Conservation (phyloP, 2,329 filamentous ascomycete species). For the Colletotrichum trifolii region DNA sequence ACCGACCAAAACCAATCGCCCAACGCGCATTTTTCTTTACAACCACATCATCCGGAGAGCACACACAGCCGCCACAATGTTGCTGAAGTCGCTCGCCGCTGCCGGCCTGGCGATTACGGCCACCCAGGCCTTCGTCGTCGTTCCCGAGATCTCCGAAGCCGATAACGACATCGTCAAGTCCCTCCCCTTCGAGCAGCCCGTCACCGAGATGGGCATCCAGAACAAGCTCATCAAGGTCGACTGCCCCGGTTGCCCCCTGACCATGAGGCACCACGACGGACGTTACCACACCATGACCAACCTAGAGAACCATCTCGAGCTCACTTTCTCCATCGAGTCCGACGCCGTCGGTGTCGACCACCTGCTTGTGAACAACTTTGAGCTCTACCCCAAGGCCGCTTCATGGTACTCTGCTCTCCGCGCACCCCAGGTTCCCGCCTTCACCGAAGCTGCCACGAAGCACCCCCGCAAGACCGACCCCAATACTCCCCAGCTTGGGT, state of each 20-base stretch:
- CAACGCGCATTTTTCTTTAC: background rate
- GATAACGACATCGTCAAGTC: constrained; percentile 56
- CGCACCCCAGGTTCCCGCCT: constrained; percentile 57
- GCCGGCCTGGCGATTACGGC: constrained; percentile 47
- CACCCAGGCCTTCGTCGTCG: constrained; percentile 62
- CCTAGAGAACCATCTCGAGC: constrained; percentile 55
- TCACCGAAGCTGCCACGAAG: constrained; percentile 42
- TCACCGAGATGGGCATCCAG: constrained; percentile 43
- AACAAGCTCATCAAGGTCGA: constrained; percentile 58
- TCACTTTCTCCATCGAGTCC: constrained; percentile 66
- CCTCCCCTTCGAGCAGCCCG: constrained; percentile 46
- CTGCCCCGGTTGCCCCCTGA: constrained; percentile 65
- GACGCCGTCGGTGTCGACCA: constrained; percentile 51
- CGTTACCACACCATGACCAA: constrained; percentile 40
- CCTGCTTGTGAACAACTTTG: constrained; percentile 69
- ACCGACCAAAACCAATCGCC: background rate
- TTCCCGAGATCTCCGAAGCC: constrained; percentile 58
- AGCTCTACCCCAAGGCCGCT: constrained; percentile 67
- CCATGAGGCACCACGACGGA: constrained; percentile 42
- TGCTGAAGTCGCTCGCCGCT: constrained; percentile 46
- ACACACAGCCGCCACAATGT: constrained; percentile 41
- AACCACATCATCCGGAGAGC: background rate
- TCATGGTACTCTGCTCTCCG: constrained; percentile 56
- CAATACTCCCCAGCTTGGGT: constrained; percentile 57
- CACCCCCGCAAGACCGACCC: constrained; percentile 46